phyloP scores from a whole-genome alignment of 768 basidiomycete genomes.

The Holtermannia corniformis region DNA sequence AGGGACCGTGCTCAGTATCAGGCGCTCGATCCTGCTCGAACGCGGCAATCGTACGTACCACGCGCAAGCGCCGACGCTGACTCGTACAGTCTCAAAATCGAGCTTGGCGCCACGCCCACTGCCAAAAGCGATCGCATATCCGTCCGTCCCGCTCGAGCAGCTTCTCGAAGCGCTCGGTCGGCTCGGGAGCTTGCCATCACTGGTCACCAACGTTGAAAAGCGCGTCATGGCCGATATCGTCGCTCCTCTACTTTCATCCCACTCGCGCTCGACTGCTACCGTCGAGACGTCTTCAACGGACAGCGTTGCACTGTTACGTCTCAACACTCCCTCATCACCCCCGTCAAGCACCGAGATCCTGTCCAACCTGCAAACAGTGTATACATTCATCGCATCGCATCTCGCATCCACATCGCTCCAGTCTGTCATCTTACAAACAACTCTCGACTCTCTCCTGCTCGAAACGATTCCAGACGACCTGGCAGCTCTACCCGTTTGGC shows the following conservation, averaged over 20 bases:
- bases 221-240: no score
- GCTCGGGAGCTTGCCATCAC: no score
- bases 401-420: constrained; percentile 40
- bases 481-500: constrained; percentile 53
- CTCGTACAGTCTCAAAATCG: neutral
- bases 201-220: no score
- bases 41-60: neutral
- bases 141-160: no score
- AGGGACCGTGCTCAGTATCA: neutral
- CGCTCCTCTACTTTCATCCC: no score
- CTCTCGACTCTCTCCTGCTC: constrained; percentile 59
- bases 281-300: no score
- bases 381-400: neutral
- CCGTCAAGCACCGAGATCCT: neutral
- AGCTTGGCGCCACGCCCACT: neutral
- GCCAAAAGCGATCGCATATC: neutral
- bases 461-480: constrained; percentile 63
- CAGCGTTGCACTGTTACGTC: neutral
- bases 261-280: no score
- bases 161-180: no score
- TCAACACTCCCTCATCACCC: neutral
- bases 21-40: neutral
- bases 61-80: neutral
- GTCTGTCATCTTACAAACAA: constrained; percentile 52
- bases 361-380: neutral